Conservation (phyloP, 495 filamentous ascomycete genomes). For the Trichoderma erinaceum region DNA sequence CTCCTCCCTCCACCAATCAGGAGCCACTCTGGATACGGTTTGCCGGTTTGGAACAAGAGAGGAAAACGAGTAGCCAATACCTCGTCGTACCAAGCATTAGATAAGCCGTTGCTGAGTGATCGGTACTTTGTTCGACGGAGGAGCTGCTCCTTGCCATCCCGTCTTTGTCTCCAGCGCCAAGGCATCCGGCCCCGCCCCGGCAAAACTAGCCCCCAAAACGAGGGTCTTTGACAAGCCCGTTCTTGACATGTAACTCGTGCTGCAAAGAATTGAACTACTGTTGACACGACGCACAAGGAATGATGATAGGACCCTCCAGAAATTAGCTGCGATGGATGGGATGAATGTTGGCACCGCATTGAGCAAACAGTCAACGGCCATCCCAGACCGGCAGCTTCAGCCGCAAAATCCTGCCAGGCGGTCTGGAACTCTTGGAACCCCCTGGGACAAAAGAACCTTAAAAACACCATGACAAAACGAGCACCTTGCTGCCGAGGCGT, state of each 20-base stretch:
- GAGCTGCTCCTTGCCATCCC: neutral
- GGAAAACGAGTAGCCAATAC: neutral
- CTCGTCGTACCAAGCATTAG: neutral
- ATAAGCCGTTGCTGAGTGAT: neutral
- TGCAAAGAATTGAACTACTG: neutral
- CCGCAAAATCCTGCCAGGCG: constrained; percentile 10
- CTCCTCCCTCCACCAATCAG: neutral
- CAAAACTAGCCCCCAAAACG: constrained; percentile 9
- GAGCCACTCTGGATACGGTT: neutral
- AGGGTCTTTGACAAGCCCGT: neutral
- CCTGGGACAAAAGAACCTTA: constrained; percentile 11
- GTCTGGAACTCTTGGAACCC: constrained; percentile 7
- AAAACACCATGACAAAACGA: neutral
- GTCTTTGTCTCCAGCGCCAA: neutral
- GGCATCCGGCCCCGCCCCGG: neutral
- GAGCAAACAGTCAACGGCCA: neutral
- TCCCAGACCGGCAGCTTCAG: constrained; percentile 1
- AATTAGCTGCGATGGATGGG: neutral
- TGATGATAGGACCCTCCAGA: neutral
- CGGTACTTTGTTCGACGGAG: neutral
- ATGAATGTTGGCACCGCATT: constrained; percentile 12
- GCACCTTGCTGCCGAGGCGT: neutral
- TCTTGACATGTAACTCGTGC: neutral
- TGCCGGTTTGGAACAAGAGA: neutral
- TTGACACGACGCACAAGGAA: neutral